Base-by-base conservation (phyloP, 2,329 filamentous ascomycete genomes). In the Paraphaeosphaeria minitans region DNA sequence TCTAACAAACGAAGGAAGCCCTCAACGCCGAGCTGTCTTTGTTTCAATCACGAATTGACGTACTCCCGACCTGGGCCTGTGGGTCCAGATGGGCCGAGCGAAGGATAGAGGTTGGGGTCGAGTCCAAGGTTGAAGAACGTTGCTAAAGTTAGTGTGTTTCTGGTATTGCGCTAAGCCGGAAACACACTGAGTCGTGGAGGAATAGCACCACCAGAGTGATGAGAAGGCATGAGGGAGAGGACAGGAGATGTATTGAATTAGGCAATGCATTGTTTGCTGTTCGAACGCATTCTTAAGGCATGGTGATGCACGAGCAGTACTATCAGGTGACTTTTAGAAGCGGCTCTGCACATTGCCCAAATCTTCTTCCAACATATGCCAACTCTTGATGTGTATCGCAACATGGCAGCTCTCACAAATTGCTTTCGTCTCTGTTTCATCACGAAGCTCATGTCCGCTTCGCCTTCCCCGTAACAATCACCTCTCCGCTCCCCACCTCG, bases 401-500 rank as follows among this genome's bases (percentile, higher is more conserved):
- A 9, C 22, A 5, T 43, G 19, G 19, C 41, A 43, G 10, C 19
- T 22, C 19, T 5, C 45, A 2, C 31, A 48, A 7, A 31, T 33
- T 10, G 14, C 16, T 12, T 4, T 3, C 24, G 4, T 31, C n/a
- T 31, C n/a, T 43, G 14, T 12, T 27, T 46, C 39, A 9, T 22
- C 3, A 22, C 43, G 4, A 48, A 14, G 6, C 21, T 64, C 56
- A 69, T 55, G 56, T 66, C 56, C 65, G 55, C 55, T 70, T 77
- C 27, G 72, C 76, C 53, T 79, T 73, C 0, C 93, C 93, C 12
- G 80, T 87, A 16, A 97, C 85, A 51, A 88, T 78, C 69, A 94
- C 84, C 39, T 85, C 84, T 0, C 93, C 93, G 29, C 86, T 87
- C 45, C 87, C 84, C 46, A 90, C 83, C 72, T 92, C 86, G 35